A percentile compares a stretch with the other conserved stretches of the same genome.
These are phyloP conservation scores for Lophium mytilinum DNA, from an alignment of 495 filamentous ascomycete genomes.

Conservation along the genomic window DNA sequence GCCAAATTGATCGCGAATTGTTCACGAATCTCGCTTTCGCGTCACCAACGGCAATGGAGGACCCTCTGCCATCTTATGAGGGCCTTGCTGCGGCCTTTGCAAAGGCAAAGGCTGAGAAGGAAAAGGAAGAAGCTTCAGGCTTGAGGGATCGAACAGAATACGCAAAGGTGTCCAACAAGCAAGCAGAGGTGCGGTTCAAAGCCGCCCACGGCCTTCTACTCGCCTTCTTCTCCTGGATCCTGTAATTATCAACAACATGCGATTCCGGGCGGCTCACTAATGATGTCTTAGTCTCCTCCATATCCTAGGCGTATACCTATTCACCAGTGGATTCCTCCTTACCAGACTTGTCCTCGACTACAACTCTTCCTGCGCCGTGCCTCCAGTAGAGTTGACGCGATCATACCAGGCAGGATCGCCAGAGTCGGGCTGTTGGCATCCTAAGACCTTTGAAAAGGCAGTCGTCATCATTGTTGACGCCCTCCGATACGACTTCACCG, in stretches of 20 bases:
- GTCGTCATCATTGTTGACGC: constrained; percentile 90
- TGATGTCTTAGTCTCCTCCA: constrained; percentile 54
- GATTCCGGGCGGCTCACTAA: constrained; percentile 9
- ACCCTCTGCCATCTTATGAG: constrained; percentile 28
- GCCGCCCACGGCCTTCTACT: constrained; percentile 44
- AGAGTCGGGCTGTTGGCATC: constrained; percentile 84
- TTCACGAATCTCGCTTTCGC: not conserved
- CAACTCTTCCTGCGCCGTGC: constrained; percentile 69
- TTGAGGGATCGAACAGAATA: constrained; percentile 14
- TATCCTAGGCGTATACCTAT: constrained; percentile 74
- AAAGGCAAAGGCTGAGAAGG: constrained; percentile 31
- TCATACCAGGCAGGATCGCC: constrained; percentile 41
- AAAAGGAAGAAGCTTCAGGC: constrained; percentile 26
- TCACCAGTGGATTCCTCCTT: constrained; percentile 93
- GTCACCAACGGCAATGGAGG: constrained; percentile 17
- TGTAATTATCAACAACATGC: constrained; percentile 22
- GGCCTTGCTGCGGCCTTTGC: constrained; percentile 34
- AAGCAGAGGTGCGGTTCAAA: constrained; percentile 44
- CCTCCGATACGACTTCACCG: constrained; percentile 91
- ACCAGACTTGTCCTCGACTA: constrained; percentile 84
- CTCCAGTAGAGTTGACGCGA: constrained; percentile 50
- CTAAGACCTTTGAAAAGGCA: constrained; percentile 83
- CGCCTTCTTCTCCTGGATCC: constrained; percentile 43
- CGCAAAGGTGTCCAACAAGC: constrained; percentile 28
- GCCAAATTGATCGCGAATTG: not conserved